Evolutionary conservation across 352 stramenopile species (phyloP), one percentile per base, ranked within the genome.

Genomic region (Globisporangium apiculatum): DNA sequence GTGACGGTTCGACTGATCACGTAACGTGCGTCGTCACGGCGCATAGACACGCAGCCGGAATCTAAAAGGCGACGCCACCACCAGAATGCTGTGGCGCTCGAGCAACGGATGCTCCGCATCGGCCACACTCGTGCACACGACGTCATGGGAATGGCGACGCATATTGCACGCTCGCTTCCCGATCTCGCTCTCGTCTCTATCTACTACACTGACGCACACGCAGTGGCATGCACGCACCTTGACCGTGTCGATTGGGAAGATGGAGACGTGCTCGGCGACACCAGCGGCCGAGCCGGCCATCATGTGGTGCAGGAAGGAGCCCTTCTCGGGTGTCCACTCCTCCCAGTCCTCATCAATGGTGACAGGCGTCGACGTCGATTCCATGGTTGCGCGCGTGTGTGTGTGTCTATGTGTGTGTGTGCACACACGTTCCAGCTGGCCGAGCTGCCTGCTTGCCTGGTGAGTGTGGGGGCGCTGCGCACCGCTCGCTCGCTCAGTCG

Each of bases 211-310:
- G n/a, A 12, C 47, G 36, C 17, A 59, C 35, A 53, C 14, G 18
- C 35, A n/a, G 40, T 31, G 7, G 3, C 24, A 12, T 17, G 46
- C 5, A 58, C 62, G 38, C 63, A 91, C 82, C 64, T 94, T 94
- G 58, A 94, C 75, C 1, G 83, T 94, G 66, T 94, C 83, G 60
- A 98, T 89, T 17, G 97, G 97, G 76, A 99, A 99, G 57, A 99
- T 97, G 43, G 96, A 86, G 36, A 96, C 90, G 73, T 99, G 97
- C 77, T 99, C 97, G 12, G 94, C 90, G 42, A 99, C 90, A 53
- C 97, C 97, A 7, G 97, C 97, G 49, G 96, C 77, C 41, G 87
- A 98, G 15, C 95, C 95, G 12, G 96, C 95, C 15, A 98, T 63
- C 74, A 97, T 98, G 75, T 99, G 96, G 62, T 96, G 75, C 58